phyloP scores from a whole-genome alignment of 768 basidiomycete genomes.

The Suillus brevipes region DNA sequence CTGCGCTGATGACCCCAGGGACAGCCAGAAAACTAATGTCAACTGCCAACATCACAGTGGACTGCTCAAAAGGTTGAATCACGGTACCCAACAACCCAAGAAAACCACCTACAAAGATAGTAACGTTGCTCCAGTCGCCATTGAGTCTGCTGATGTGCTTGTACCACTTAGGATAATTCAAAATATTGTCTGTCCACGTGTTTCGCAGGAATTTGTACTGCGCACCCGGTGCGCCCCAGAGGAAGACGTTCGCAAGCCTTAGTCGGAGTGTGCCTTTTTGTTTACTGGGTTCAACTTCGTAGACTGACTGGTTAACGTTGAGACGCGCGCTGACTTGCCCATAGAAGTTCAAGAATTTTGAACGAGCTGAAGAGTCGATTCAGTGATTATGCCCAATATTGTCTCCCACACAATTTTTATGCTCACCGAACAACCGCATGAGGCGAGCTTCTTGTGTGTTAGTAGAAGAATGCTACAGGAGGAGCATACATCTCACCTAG shows the following conservation, averaged over 20 bases:
- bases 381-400: constrained; percentile 7
- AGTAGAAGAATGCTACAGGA: constrained; percentile 5
- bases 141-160: constrained; percentile 9
- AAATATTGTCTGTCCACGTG: neutral
- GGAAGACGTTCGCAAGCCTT: neutral
- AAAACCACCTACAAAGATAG: constrained; percentile 5
- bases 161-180: constrained; percentile 7
- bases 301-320: constrained; percentile 25
- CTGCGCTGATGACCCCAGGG: constrained; percentile 34
- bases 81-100: neutral
- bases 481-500: neutral
- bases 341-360: constrained; percentile 36
- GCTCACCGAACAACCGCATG: constrained; percentile 11
- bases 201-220: constrained; percentile 3
- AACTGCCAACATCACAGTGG: constrained; percentile 49
- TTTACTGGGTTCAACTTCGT: constrained; percentile 21
- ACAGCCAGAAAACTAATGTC: constrained; percentile 57
- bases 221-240: neutral
- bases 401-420: neutral
- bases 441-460: neutral
- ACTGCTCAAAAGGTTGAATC: constrained; percentile 27
- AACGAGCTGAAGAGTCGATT: constrained; percentile 18
- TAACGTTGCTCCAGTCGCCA: constrained; percentile 8
- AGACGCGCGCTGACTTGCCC: constrained; percentile 39
- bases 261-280: neutral